A percentile compares a stretch with the other conserved stretches of the same genome.
These are phyloP conservation scores for Dovyalis caffra DNA, from an alignment of 345 rosid genomes.

Conservation along the genomic window DNA sequence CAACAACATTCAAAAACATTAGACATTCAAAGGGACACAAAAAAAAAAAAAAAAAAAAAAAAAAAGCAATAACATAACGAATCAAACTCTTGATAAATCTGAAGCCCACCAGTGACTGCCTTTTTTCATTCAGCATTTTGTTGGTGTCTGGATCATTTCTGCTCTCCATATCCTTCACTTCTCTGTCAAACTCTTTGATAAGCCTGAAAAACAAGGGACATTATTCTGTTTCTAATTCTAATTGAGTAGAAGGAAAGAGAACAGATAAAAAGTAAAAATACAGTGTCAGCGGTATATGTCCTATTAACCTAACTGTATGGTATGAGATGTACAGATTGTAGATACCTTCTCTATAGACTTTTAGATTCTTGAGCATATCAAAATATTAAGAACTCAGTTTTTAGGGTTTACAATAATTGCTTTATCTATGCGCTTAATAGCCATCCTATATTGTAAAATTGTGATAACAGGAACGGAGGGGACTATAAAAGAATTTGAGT, in stretches of 20 bases:
- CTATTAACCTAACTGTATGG: neutral
- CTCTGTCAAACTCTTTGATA: conserved; percentile 87
- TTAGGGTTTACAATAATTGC: neutral
- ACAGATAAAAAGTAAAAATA: neutral
- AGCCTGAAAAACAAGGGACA: conserved; percentile 54
- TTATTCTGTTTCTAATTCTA: neutral
- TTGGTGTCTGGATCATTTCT: conserved; percentile 61
- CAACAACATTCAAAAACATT: conserved; percentile 21
- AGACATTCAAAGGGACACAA: neutral
- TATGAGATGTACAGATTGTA: neutral
- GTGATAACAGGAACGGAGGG: neutral
- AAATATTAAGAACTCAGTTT: neutral
- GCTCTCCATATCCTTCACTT: conserved; percentile 66
- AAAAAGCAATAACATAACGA: neutral
- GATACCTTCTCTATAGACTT: neutral
- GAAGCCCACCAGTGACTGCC: conserved; percentile 69
- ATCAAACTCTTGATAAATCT: neutral
- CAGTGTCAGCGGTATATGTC: neutral
- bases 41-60: neutral
- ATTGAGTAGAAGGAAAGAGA: neutral
- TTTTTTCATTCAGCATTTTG: conserved; percentile 72
- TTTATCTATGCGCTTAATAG: neutral
- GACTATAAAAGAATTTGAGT: neutral
- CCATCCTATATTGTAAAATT: neutral
- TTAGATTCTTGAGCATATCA: neutral